Conservation (phyloP, 2,329 filamentous ascomycete species). For the Alternaria arbusti region DNA sequence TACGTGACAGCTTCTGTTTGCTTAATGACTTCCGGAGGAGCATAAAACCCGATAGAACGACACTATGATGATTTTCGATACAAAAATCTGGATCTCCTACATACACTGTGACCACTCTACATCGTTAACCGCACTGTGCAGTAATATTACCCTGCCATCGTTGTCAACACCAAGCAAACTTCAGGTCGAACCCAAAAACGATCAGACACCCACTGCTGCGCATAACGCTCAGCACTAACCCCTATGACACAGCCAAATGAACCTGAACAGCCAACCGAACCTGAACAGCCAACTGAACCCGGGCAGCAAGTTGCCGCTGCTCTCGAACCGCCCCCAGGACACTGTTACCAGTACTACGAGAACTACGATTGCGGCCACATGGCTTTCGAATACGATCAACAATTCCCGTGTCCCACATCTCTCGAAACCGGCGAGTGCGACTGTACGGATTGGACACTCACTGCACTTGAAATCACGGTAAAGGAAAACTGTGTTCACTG, state of each 20-base stretch:
- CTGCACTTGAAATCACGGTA: background rate
- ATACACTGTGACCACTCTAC: background rate
- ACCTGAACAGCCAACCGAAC: too few relatives aligned
- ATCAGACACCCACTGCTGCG: background rate
- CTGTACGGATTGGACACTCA: background rate
- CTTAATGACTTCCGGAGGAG: background rate
- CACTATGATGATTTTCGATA: background rate
- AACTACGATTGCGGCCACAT: background rate
- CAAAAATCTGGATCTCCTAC: background rate
- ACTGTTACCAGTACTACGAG: background rate
- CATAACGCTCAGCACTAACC: background rate
- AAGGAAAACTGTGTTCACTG: background rate
- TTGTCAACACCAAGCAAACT: background rate
- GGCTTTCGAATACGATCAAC: background rate
- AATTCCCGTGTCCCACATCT: background rate
- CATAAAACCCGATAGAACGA: background rate
- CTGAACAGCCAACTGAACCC: background rate
- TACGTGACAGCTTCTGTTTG: background rate
- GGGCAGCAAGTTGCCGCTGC: background rate
- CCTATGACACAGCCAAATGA: background rate
- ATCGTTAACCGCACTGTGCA: background rate
- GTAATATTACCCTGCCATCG: background rate
- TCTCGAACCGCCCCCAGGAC: background rate
- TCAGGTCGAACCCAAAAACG: background rate
- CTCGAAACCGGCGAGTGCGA: background rate